phyloP scores from a whole-genome alignment of 169 alveolate genomes.

The Cryptosporidium bovis region DNA sequence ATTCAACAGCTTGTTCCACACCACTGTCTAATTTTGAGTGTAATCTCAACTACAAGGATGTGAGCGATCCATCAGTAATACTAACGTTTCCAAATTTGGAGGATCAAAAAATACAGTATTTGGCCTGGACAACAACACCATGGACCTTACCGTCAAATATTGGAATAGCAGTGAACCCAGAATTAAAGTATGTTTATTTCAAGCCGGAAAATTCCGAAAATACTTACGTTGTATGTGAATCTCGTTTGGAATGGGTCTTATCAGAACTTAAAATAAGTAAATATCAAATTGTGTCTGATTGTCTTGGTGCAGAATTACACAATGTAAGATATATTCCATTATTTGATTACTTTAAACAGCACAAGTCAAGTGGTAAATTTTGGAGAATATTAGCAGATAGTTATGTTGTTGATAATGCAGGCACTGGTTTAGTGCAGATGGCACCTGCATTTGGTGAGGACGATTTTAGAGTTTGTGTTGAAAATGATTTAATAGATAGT shows the following conservation, averaged over 20 bases:
- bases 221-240: slow-evolving; percentile 89
- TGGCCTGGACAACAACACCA: slow-evolving; percentile 99
- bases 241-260: slow-evolving; percentile 83
- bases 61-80: slow-evolving; percentile 95
- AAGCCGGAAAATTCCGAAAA: slow-evolving; percentile 80
- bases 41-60: slow-evolving; percentile 94
- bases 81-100: slow-evolving; percentile 91
- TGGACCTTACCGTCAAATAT: slow-evolving; percentile 99
- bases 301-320: slow-evolving; percentile 90
- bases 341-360: slow-evolving; percentile 86
- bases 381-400: slow-evolving; percentile 88
- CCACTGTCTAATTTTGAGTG: slow-evolving; percentile 97
- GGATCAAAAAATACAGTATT: slow-evolving; percentile 83
- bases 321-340: slow-evolving; percentile 89
- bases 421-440: slow-evolving; percentile 98
- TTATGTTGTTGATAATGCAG: slow-evolving; percentile 94
- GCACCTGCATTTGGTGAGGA: slow-evolving; percentile 98
- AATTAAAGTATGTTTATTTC: slow-evolving; percentile 89
- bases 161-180: slow-evolving; percentile 94
- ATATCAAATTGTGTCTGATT: slow-evolving; percentile 80
- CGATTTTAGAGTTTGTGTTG: slow-evolving; percentile 89
- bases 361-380: slow-evolving; percentile 77
- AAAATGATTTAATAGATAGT: slow-evolving; percentile 77
- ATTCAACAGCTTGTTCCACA: slow-evolving; percentile 95
- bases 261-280: slow-evolving; percentile 77